Evolutionary conservation across 441 rosid genomes (phyloP).

Genomic region (Gossypium gossypioides): DNA sequence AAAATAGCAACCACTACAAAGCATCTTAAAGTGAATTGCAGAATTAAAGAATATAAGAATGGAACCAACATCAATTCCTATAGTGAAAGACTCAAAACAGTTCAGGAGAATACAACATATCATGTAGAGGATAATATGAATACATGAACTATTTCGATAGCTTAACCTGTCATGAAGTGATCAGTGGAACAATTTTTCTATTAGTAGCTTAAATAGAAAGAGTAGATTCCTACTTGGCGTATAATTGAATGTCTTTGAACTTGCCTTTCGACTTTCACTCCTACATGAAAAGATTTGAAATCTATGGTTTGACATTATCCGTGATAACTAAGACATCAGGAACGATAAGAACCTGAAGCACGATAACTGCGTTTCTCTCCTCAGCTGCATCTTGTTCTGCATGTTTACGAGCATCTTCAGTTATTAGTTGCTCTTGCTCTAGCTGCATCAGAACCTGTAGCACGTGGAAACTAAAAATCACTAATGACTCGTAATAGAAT

Average conservation of each 20-base stretch:
- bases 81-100: not conserved
- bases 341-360: conserved; percentile 39
- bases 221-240: not conserved
- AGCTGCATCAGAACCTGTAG: conserved; percentile 48
- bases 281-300: not conserved
- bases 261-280: not conserved
- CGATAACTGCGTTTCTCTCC: conserved; percentile 37
- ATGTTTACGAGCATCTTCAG: conserved; percentile 51
- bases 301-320: not conserved
- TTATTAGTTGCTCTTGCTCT: conserved; percentile 53
- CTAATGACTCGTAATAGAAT: conserved; percentile 4
- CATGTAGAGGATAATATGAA: not conserved
- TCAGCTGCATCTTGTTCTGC: conserved; percentile 55
- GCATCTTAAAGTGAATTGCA: not conserved
- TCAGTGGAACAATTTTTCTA: not conserved
- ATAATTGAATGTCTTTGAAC: not conserved
- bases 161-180: not conserved
- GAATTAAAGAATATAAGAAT: not conserved
- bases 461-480: conserved; percentile 5
- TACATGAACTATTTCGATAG: not conserved
- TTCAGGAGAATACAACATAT: not conserved
- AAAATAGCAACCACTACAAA: not conserved
- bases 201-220: not conserved
- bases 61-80: not conserved
- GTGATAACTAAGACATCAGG: not conserved